Evolutionary conservation across 2,329 filamentous ascomycete species (phyloP), one percentile per base, ranked within the genome.

Genomic region (Cordyceps cateniannulata): DNA sequence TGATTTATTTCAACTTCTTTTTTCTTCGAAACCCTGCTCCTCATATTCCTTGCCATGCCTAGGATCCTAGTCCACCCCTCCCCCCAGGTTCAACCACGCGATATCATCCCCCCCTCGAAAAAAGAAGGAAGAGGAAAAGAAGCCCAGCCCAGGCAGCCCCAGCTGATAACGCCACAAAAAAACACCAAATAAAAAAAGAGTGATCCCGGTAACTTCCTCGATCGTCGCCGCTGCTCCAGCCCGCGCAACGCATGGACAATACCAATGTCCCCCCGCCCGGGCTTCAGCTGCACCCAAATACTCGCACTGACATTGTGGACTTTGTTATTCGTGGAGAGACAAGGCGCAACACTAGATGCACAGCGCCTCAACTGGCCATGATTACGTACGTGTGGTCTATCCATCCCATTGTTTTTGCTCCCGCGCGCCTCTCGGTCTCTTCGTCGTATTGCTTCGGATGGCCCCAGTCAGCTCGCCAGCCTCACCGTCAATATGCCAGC

Each of bases 1-100:
- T 62, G 47, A 48, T 61, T 53, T 58, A 50, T 64, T 62, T 61
- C 62, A 27, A 61, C 62, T 63, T 44, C 60, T 56, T 53, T 42
- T 38, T 54, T n/a, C 49, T 44, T 35, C 29, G 12, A 25, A 47
- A 22, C 29, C 32, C 35, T 53, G 29, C 49, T 29, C 18, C 18
- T 5, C 40, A n/a, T 20, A 14, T 14, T 24, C 29, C 22, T 44
- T 27, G 22, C 6, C 9, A 10, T 40, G 20, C 51, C 51, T 12
- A 18, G 20, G 12, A 14, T 42, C 20, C 35, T n/a, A n/a, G n/a
- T 38, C 40, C 16, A 5, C 24, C n/a, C 9, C 24, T 18, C 8
- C 18, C 40, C 5, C 25, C 2, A 25, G 25, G 12, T 20, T 24
- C 29, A 40, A 16, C 29, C 47, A 50, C 47, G 45, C 55, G 47